Evolutionary conservation across 75 land plant genomes (phyloP), one percentile per base, ranked within the genome.

Genomic region (Selaginella moellendorffii): DNA sequence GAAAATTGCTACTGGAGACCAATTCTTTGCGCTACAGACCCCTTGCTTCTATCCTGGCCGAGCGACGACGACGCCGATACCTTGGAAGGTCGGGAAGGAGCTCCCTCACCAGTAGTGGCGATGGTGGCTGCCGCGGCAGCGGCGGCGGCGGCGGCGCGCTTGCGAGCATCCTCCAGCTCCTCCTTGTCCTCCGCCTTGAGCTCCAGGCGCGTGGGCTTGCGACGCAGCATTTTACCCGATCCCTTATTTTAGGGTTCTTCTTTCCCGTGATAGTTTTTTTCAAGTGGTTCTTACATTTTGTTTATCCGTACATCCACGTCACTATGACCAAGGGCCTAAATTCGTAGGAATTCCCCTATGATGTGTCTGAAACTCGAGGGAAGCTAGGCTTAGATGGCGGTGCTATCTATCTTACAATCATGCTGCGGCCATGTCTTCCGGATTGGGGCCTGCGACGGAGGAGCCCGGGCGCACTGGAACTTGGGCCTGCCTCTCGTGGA

Each of bases 171-270:
- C 36, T 70, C 79, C 62, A 81, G 76, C 73, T 87, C 92, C 23
- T 82, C 76, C 65, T 78, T 82, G 78, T 84, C 92, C 46, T 82
- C 91, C 54, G 76, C 59, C 62, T 74, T 65, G 30, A 87, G 74
- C 71, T 87, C 84, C 63, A 81, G 65, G 73, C 80, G 76, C 61
- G 71, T 81, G 0, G 91, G 82, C 56, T 87, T 83, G 65, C 91
- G 65, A 69, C 80, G 66, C 74, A 84, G 68, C 91, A 87, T 86
- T n/a, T n/a, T n/a, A n/a, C n/a, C n/a, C n/a, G n/a, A n/a, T n/a
- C n/a, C n/a, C n/a, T n/a, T n/a, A n/a, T n/a, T n/a, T n/a, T n/a
- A n/a, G n/a, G n/a, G n/a, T n/a, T n/a, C n/a, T n/a, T n/a, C n/a
- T n/a, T n/a, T n/a, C n/a, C n/a, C n/a, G n/a, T n/a, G n/a, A n/a